These are phyloP conservation scores for Leucogyrophana mollusca DNA, from an alignment of 768 basidiomycete genomes.

Conservation along the genomic window DNA sequence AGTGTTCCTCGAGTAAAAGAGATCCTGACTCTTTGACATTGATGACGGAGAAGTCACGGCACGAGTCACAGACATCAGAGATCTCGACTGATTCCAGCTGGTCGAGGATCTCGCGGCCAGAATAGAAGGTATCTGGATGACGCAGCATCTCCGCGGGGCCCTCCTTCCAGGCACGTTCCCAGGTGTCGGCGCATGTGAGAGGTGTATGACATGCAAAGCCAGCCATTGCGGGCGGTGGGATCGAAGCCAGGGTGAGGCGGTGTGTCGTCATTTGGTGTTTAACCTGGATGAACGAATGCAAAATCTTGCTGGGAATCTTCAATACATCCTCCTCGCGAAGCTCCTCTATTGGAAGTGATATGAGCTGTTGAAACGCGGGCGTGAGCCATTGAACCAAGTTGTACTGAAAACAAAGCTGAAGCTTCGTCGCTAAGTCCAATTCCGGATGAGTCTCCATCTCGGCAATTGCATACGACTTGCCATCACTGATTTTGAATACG, in stretches of 20 bases:
- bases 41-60: no score
- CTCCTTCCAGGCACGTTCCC: neutral
- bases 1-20: no score
- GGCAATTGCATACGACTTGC: neutral
- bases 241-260: neutral
- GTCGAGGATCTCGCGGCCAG: neutral
- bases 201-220: neutral
- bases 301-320: neutral
- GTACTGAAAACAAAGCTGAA: neutral
- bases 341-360: neutral
- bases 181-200: neutral
- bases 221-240: neutral
- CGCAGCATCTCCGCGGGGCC: conserved; percentile 1
- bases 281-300: neutral
- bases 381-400: neutral
- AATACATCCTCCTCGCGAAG: neutral
- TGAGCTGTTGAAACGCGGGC: neutral
- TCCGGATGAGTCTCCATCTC: neutral
- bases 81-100: neutral
- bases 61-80: no score
- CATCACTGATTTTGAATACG: neutral
- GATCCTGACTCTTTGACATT: no score
- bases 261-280: neutral
- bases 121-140: conserved; percentile 4
- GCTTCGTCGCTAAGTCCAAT: neutral